phyloP scores from a whole-genome alignment of 1,284 basidiomycete genomes.

The Leccinum angustisporum region DNA sequence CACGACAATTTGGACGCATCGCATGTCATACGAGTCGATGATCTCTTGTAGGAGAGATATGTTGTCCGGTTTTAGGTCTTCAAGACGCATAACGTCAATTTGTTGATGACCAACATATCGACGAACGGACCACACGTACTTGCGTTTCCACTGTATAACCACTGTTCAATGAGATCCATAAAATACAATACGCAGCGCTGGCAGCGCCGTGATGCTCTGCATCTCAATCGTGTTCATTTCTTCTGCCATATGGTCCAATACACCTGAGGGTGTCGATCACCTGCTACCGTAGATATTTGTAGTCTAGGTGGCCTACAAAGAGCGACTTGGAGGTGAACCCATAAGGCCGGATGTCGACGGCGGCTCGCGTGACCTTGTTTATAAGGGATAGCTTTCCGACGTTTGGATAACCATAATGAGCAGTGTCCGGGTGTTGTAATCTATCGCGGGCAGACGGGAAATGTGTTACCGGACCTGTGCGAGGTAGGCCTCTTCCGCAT shows the following conservation, averaged over 20 bases:
- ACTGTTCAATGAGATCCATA: constrained; percentile 93
- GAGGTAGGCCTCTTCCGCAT: constrained; percentile 96
- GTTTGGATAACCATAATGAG: constrained; percentile 97
- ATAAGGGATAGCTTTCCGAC: constrained; percentile 98
- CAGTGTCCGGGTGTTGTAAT: constrained; percentile 84
- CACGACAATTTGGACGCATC: constrained; percentile 82
- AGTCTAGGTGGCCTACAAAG: too few species aligned
- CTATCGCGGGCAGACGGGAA: constrained; percentile 90
- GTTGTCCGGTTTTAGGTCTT: constrained; percentile 76
- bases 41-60: constrained; percentile 85
- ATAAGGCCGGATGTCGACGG: constrained; percentile 97
- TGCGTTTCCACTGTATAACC: constrained; percentile 69
- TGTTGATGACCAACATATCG: constrained; percentile 69
- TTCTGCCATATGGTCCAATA: too few species aligned
- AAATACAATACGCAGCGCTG: too few species aligned
- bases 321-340: constrained; percentile 91
- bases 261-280: too few species aligned
- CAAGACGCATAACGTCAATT: constrained; percentile 87
- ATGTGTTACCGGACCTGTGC: constrained; percentile 98
- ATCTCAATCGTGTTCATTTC: too few species aligned
- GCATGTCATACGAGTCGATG: constrained; percentile 68
- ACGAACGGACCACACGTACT: constrained; percentile 42
- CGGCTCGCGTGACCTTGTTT: constrained; percentile 95
- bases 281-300: too few species aligned
- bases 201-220: too few species aligned